Evolutionary conservation across 768 basidiomycete species (phyloP).

Genomic region (Cystobasidium ongulense): DNA sequence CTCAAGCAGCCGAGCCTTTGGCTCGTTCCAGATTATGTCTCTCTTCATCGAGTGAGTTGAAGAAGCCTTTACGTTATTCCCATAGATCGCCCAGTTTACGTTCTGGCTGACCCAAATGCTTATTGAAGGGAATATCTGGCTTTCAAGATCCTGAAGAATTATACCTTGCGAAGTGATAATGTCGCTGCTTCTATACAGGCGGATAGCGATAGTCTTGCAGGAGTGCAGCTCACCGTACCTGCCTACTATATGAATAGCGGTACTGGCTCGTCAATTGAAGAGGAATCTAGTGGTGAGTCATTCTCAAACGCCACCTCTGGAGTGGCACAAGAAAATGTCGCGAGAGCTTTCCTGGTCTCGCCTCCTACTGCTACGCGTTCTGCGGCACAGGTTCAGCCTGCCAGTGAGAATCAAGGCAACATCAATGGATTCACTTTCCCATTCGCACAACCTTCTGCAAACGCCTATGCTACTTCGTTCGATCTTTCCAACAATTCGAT

Average conservation of each 20-base stretch:
- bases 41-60: conserved; percentile 27
- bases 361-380: neutral
- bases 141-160: conserved; percentile 8
- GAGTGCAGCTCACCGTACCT: neutral
- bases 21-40: conserved; percentile 30
- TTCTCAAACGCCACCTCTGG: neutral
- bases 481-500: neutral
- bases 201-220: neutral
- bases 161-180: conserved; percentile 7
- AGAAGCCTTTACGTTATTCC: too few species aligned
- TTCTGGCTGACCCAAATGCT: neutral
- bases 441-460: conserved; percentile 7
- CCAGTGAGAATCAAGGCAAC: neutral
- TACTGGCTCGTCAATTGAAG: neutral
- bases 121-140: conserved; percentile 24
- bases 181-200: conserved; percentile 17
- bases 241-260: neutral
- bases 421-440: neutral
- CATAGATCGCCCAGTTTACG: neutral
- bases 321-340: neutral
- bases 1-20: conserved; percentile 11
- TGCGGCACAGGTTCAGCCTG: neutral
- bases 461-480: neutral
- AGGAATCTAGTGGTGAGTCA: too few species aligned
- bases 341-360: neutral